A percentile compares a stretch with the other conserved stretches of the same genome.
phyloP scores from a whole-genome alignment of 1,284 basidiomycete genomes.

The Fomes fomentarius region DNA sequence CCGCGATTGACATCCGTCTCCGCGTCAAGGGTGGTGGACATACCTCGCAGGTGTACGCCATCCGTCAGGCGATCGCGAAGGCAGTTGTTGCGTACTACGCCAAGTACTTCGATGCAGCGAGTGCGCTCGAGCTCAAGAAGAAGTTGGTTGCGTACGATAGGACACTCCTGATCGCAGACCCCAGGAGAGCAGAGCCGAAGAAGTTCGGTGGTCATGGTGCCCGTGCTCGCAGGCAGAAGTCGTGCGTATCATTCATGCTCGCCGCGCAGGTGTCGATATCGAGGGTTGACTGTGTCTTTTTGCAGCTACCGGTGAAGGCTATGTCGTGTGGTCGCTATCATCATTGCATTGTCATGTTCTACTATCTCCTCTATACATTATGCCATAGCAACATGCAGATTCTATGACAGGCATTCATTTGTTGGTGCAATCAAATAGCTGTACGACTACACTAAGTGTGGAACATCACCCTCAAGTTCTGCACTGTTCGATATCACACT shows the following conservation, averaged over 20 bases:
- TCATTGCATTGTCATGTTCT: constrained; percentile 47
- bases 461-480: too few species aligned
- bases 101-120: constrained; percentile 98
- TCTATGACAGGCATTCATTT: constrained; percentile 23
- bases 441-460: constrained; percentile 20
- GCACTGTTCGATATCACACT: too few species aligned
- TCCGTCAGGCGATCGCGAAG: constrained; percentile 99
- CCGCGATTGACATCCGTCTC: constrained; percentile 92
- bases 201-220: constrained; percentile 98
- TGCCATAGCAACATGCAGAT: constrained; percentile 47
- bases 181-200: constrained; percentile 99
- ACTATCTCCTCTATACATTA: constrained; percentile 43
- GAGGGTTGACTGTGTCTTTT: constrained; percentile 14
- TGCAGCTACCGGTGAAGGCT: constrained; percentile 85
- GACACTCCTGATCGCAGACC: constrained; percentile 95
- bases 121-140: constrained; percentile 96
- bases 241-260: constrained; percentile 47
- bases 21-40: constrained; percentile 99
- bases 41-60: constrained; percentile 98
- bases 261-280: too few species aligned
- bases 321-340: constrained; percentile 37
- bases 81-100: constrained; percentile 98
- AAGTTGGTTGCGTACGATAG: constrained; percentile 95
- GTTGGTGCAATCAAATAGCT: constrained; percentile 20
- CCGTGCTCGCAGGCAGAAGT: constrained; percentile 95